Conservation (phyloP, 2,329 filamentous ascomycete genomes). For the Stachybotrys echinatus region DNA sequence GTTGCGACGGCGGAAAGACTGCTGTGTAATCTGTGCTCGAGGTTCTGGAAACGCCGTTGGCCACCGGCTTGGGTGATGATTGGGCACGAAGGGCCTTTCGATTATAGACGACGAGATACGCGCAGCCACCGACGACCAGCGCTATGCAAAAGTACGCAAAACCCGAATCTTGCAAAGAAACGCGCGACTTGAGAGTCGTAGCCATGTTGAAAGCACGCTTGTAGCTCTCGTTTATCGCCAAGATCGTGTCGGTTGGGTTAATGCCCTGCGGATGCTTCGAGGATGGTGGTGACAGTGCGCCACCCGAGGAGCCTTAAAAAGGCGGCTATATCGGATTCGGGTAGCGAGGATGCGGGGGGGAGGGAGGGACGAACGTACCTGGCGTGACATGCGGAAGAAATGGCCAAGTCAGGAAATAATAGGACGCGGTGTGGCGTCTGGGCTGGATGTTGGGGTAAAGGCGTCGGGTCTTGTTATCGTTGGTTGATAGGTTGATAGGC, state of each 20-base stretch:
- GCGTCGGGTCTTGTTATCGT: neutral
- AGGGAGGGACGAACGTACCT: neutral
- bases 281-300: too few relatives aligned
- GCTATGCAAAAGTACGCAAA: neutral
- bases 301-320: too few relatives aligned
- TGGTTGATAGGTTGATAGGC: too few relatives aligned
- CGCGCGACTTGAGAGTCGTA: neutral
- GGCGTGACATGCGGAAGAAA: too few relatives aligned
- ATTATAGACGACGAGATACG: neutral
- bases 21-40: slow-evolving; percentile 13
- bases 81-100: neutral
- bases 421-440: neutral
- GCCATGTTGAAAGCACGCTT: neutral
- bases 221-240: neutral
- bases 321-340: neutral
- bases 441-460: neutral
- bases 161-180: neutral
- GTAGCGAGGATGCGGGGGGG: neutral
- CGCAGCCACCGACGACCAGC: neutral
- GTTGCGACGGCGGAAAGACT: slow-evolving; percentile 20
- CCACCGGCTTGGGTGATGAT: neutral
- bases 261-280: too few relatives aligned
- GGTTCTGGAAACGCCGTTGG: neutral
- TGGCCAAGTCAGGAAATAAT: neutral
- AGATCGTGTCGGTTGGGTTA: too few relatives aligned